phyloP scores from a whole-genome alignment of 306 rosid species.

The Vicia villosa region DNA sequence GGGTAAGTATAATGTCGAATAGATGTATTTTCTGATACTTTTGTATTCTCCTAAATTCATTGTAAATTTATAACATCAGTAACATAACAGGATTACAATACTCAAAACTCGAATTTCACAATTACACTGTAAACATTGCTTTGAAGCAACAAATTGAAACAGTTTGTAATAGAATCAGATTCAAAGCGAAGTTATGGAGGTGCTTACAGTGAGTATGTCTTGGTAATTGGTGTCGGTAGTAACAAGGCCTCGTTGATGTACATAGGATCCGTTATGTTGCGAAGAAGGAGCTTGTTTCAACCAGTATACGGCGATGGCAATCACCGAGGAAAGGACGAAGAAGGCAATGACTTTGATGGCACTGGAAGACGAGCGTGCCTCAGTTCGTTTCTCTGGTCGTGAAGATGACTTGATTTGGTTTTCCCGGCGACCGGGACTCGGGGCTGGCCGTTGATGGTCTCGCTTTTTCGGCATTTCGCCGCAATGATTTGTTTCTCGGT shows the following conservation, averaged over 20 bases:
- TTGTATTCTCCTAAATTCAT: conserved; percentile 61
- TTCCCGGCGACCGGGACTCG: conserved; percentile 43
- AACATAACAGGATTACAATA: not conserved
- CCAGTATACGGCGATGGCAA: conserved; percentile 50
- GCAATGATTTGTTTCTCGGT: not conserved
- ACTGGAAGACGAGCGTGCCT: conserved; percentile 45
- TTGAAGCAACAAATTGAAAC: no score
- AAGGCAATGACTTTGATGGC: conserved; percentile 46
- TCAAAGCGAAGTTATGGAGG: not conserved
- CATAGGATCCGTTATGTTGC: not conserved
- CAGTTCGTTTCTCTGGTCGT: not conserved
- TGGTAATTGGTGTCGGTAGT: conserved; percentile 45
- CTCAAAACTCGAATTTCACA: conserved; percentile 6
- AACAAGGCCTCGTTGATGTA: conserved; percentile 14
- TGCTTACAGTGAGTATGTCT: conserved; percentile 71
- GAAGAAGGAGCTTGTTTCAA: conserved; percentile 43
- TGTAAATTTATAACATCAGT: conserved; percentile 21
- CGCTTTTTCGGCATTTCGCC: conserved; percentile 71
- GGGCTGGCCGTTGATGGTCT: conserved; percentile 58
- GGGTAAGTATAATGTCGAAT: conserved; percentile 66
- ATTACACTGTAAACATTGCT: not conserved
- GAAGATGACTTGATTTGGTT: conserved; percentile 46
- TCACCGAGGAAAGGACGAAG: conserved; percentile 57
- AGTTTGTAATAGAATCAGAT: not conserved
- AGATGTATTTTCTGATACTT: conserved; percentile 57